Conservation (phyloP, 495 filamentous ascomycete species). For the Aspergillus ellipticus region DNA sequence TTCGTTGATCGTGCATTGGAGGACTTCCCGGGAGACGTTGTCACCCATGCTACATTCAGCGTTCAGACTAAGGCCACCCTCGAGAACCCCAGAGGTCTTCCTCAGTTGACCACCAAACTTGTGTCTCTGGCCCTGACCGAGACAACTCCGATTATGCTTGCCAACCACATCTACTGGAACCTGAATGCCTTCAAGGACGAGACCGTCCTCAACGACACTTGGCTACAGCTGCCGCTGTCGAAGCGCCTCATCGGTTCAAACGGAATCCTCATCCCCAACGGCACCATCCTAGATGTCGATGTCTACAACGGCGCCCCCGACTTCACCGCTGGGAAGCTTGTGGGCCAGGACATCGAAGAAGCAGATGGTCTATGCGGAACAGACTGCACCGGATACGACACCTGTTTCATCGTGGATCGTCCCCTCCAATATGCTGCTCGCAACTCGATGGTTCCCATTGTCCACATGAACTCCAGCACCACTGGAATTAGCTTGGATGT, state of each 20-base stretch:
- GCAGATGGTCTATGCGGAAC: conserved; percentile 64
- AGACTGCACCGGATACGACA: conserved; percentile 75
- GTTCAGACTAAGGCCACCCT: conserved; percentile 35
- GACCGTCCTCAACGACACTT: conserved; percentile 66
- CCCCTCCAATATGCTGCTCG: conserved; percentile 59
- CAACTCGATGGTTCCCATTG: conserved; percentile 58
- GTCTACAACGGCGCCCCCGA: conserved; percentile 61
- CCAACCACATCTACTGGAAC: conserved; percentile 86
- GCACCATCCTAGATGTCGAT: conserved; percentile 61
- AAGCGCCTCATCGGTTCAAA: conserved; percentile 69
- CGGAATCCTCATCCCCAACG: conserved; percentile 73
- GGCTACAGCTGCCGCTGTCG: conserved; percentile 67
- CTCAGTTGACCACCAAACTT: conserved; percentile 44
- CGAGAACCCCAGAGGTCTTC: conserved; percentile 39
- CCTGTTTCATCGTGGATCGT: conserved; percentile 67
- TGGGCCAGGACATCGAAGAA: conserved; percentile 62
- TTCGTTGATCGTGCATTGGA: conserved; percentile 70
- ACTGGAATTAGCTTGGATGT: conserved; percentile 72
- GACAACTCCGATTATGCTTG: conserved; percentile 77
- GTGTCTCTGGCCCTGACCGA: conserved; percentile 71
- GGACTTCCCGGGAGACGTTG: conserved; percentile 77
- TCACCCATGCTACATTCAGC: conserved; percentile 74
- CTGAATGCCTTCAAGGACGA: conserved; percentile 73
- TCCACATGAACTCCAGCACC: conserved; percentile 52
- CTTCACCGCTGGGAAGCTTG: conserved; percentile 72